phyloP scores from a whole-genome alignment of 805 yeast genomes.

The Yamadazyma philogaea region DNA sequence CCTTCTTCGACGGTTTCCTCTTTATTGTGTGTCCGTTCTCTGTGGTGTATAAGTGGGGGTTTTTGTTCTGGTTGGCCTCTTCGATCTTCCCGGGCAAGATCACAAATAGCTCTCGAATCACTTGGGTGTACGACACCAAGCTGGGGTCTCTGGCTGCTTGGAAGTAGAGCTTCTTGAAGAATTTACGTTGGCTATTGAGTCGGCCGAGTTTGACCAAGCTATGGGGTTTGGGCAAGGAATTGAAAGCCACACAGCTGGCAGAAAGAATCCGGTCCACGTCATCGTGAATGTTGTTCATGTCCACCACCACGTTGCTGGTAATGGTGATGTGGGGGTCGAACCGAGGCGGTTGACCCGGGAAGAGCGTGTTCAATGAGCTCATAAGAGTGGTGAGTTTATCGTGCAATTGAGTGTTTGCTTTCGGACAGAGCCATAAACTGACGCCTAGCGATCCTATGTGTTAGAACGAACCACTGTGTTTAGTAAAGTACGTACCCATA shows the following conservation, averaged over 20 bases:
- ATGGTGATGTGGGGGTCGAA: conserved; percentile 79
- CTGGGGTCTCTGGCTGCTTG: conserved; percentile 45
- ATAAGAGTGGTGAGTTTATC: conserved; percentile 59
- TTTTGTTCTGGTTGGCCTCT: conserved; percentile 29
- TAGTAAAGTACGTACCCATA: conserved; percentile 3
- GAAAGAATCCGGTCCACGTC: conserved; percentile 60
- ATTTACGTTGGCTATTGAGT: conserved; percentile 47
- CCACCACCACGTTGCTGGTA: conserved; percentile 55
- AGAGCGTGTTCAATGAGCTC: conserved; percentile 64
- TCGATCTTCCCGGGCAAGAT: conserved; percentile 41
- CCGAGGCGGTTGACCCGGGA: conserved; percentile 60
- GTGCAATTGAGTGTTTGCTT: conserved; percentile 46
- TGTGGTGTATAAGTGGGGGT: conserved; percentile 39
- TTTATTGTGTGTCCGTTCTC: conserved; percentile 27
- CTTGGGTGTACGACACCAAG: conserved; percentile 49
- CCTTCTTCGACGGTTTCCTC: conserved; percentile 23
- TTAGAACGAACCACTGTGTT: conserved; percentile 6
- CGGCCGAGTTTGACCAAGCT: conserved; percentile 39
- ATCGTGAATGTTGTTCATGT: conserved; percentile 39
- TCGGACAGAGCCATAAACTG: conserved; percentile 78
- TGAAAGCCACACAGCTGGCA: conserved; percentile 55
- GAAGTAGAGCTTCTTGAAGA: conserved; percentile 53
- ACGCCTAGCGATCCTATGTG: conserved; percentile 14
- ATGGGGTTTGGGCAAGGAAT: conserved; percentile 40
- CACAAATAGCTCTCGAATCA: conserved; percentile 57